Conservation (phyloP, 2,329 filamentous ascomycete species). For the Lecanicillium sp. region DNA sequence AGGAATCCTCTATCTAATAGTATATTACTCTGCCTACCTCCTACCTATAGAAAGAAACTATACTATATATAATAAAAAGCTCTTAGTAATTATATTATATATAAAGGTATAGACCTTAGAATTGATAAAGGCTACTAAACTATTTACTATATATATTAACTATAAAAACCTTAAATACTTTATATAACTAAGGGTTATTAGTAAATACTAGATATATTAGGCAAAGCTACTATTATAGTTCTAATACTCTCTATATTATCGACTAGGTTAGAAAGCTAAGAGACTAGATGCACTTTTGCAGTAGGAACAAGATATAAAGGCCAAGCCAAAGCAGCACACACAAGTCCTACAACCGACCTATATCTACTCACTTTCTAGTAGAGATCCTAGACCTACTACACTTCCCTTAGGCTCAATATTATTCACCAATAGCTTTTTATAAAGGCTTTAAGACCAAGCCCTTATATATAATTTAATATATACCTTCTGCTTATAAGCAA, state of each 20-base stretch:
- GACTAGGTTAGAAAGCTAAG: not conserved
- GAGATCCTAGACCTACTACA: too few species aligned
- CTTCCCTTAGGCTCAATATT: too few species aligned
- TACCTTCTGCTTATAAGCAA: too few species aligned
- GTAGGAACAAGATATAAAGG: too few species aligned
- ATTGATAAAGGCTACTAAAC: conserved; percentile 1
- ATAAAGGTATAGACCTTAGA: conserved; percentile 8
- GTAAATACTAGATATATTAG: not conserved
- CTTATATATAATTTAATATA: not conserved
- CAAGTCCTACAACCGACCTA: too few species aligned
- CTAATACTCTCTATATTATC: not conserved
- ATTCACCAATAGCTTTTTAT: too few species aligned
- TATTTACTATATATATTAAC: conserved; percentile 9
- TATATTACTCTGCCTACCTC: conserved; percentile 4
- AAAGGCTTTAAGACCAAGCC: too few species aligned
- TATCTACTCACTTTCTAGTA: too few species aligned
- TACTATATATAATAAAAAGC: conserved; percentile 10
- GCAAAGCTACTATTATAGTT: not conserved
- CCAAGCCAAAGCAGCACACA: too few species aligned
- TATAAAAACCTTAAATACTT: conserved; percentile 11
- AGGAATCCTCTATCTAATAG: conserved; percentile 5
- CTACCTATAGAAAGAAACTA: conserved; percentile 7
- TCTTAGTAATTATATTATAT: conserved; percentile 9
- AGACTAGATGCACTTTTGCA: too few species aligned
- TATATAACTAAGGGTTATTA: conserved; percentile 3